Percentiles rank a stretch among this genome's conserved stretches.
Conservation (phyloP, 345 rosid species). For the Excoecaria agallocha region DNA sequence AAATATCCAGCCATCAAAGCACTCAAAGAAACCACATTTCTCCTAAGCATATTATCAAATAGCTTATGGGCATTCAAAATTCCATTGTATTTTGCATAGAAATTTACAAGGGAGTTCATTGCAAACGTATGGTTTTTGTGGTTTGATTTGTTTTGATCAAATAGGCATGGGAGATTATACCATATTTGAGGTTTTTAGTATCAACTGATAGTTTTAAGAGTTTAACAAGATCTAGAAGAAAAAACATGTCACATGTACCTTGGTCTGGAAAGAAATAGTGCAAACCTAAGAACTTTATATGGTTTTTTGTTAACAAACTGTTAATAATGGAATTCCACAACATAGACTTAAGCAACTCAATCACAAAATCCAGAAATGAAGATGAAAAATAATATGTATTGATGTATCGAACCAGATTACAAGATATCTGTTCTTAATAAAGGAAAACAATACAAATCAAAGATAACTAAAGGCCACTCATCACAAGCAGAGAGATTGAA, state of each 20-base stretch:
- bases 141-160: slow-evolving; percentile 32
- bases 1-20: slow-evolving; percentile 74
- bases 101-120: slow-evolving; percentile 49
- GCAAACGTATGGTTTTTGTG: slow-evolving; percentile 8
- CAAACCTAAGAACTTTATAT: neutral
- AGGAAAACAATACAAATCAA: too few relatives aligned
- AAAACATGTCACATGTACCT: slow-evolving; percentile 5
- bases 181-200: slow-evolving; percentile 36
- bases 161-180: slow-evolving; percentile 62
- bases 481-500: too few relatives aligned
- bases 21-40: slow-evolving; percentile 69
- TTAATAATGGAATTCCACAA: too few relatives aligned
- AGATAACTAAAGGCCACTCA: too few relatives aligned
- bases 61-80: slow-evolving; percentile 44
- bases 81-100: slow-evolving; percentile 54
- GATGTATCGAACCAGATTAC: too few relatives aligned
- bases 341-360: too few relatives aligned
- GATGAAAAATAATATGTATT: too few relatives aligned
- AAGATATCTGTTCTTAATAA: too few relatives aligned
- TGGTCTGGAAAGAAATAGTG: slow-evolving; percentile 17
- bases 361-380: too few relatives aligned
- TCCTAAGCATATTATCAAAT: slow-evolving; percentile 56
- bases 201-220: slow-evolving; percentile 57
- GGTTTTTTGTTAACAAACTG: too few relatives aligned
- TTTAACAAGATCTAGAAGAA: slow-evolving; percentile 25